Evolutionary conservation across 169 alveolate genomes (phyloP).

Genomic region (Cryptosporidium ryanae): DNA sequence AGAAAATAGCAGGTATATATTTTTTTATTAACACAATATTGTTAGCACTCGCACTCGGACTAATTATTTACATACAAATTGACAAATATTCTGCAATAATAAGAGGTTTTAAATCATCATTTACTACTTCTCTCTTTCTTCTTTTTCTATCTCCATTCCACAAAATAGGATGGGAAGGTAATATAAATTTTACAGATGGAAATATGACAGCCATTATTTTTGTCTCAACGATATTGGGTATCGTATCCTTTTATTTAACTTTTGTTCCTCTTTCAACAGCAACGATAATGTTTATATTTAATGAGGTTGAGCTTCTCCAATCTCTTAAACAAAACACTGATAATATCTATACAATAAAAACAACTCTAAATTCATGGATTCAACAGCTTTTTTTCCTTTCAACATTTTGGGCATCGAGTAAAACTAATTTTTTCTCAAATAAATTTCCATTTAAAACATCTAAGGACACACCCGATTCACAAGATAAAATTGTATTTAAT

Average conservation of each 20-base stretch:
- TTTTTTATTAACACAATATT: constrained; percentile 20
- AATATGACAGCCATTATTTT: constrained; percentile 14
- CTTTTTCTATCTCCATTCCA: constrained; percentile 45
- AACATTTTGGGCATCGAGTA: constrained; percentile 61
- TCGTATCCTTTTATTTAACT: constrained; percentile 1
- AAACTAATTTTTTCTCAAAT: constrained; percentile 11
- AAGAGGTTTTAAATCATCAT: constrained; percentile 21
- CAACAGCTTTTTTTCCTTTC: constrained; percentile 71
- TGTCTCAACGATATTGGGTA: constrained; percentile 21
- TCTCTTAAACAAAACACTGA: constrained; percentile 58
- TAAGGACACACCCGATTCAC: constrained; percentile 15
- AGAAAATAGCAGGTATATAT: constrained; percentile 38
- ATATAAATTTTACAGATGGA: neutral
- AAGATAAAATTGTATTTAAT: constrained; percentile 24
- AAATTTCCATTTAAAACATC: neutral
- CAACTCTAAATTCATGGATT: constrained; percentile 57
- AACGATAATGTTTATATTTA: constrained; percentile 51
- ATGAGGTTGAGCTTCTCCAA: constrained; percentile 67
- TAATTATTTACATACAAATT: constrained; percentile 33
- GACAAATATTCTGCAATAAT: constrained; percentile 25
- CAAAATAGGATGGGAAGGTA: neutral
- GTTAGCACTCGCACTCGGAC: constrained; percentile 44
- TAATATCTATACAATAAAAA: constrained; percentile 53
- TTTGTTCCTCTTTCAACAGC: constrained; percentile 64
- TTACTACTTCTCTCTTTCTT: constrained; percentile 17